Conservation (phyloP, 129 eudicot genomes). For the Arctium minus region DNA sequence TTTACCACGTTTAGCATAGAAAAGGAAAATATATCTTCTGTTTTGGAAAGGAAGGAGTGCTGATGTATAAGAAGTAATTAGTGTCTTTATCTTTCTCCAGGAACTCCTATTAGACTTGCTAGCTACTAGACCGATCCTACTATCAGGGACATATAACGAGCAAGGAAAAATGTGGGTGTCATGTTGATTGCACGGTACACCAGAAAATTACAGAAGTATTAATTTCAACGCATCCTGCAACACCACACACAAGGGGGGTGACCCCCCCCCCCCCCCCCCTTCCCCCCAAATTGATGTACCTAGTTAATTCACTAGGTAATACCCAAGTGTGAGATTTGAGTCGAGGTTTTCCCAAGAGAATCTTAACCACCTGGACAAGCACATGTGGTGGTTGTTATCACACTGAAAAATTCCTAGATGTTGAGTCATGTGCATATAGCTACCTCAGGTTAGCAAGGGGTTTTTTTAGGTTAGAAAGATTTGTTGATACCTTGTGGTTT, state of each 20-base stretch:
- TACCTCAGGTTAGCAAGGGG: background rate
- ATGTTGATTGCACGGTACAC: background rate
- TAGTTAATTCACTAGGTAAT: background rate
- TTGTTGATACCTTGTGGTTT: background rate
- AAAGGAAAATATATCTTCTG: background rate
- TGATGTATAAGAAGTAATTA: too few species aligned
- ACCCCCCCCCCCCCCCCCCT: background rate
- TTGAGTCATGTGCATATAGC: background rate
- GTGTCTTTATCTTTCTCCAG: background rate
- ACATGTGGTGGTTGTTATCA: background rate
- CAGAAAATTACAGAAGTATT: background rate
- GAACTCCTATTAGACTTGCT: background rate
- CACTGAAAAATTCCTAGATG: background rate
- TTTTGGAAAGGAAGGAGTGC: background rate
- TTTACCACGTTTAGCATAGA: background rate
- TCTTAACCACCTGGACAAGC: background rate
- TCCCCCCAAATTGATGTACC: background rate
- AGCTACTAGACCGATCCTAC: background rate
- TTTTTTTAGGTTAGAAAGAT: background rate
- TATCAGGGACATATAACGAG: too few species aligned
- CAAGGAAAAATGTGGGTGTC: too few species aligned
- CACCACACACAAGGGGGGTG: background rate
- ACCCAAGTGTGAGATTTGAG: background rate
- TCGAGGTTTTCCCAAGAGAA: background rate
- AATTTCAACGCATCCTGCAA: background rate